These are phyloP conservation scores for Haematococcus sp. DNA, from an alignment of 139 green algal genomes.

Conservation along the genomic window DNA sequence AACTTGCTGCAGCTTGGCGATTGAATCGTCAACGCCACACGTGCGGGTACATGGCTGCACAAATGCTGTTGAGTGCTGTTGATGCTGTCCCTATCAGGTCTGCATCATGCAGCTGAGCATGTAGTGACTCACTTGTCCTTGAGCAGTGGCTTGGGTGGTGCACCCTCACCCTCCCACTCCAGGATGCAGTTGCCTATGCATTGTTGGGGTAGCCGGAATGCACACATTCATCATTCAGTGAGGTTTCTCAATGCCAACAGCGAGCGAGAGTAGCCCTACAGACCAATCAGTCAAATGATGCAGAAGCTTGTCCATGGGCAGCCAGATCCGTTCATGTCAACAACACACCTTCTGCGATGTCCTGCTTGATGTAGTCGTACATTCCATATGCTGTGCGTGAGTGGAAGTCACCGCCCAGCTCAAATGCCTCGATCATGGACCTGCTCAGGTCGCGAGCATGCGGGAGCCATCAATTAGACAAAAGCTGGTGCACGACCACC, in stretches of 20 bases:
- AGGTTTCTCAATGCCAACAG: no score
- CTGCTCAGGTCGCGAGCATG: slow-evolving; percentile 14
- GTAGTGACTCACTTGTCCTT: slow-evolving; percentile 95
- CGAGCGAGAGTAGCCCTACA: no score
- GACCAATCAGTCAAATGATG: no score
- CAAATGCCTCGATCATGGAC: slow-evolving; percentile 89
- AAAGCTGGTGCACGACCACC: no score
- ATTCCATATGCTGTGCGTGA: slow-evolving; percentile 91
- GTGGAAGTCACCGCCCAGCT: slow-evolving; percentile 95
- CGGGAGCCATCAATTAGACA: no score
- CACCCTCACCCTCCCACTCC: slow-evolving; percentile 68
- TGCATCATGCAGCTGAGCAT: no score
- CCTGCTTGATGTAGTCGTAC: slow-evolving; percentile 94
- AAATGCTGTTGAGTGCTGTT: no score
- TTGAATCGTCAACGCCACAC: no score
- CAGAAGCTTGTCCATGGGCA: slow-evolving; percentile 14
- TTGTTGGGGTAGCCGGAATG: not conserved
- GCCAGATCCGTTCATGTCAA: slow-evolving; percentile 21
- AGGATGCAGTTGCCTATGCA: slow-evolving; percentile 55
- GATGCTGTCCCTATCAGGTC: slow-evolving; percentile 38
- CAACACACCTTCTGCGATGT: slow-evolving; percentile 60
- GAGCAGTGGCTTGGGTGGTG: slow-evolving; percentile 60
- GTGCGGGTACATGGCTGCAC: no score
- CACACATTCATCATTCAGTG: not conserved
- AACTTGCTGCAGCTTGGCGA: no score